Percentiles rank a stretch among this genome's conserved stretches.
phyloP scores from a whole-genome alignment of 768 basidiomycete species.

The Hysterangium stoloniferum region DNA sequence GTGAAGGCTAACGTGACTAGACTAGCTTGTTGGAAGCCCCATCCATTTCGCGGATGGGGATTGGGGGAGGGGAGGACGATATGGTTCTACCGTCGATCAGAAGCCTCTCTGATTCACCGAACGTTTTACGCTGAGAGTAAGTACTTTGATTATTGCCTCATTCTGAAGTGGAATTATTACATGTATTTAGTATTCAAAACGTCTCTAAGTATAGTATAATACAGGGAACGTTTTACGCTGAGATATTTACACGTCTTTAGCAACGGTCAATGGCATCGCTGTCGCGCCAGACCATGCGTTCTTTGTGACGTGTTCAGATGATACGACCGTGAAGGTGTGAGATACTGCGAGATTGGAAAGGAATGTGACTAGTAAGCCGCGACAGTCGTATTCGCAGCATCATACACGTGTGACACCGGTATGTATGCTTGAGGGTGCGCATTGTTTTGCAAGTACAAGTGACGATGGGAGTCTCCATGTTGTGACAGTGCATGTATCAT shows the following conservation, averaged over 20 bases:
- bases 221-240: too few relatives aligned
- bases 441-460: constrained; percentile 67
- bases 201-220: too few relatives aligned
- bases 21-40: constrained; percentile 71
- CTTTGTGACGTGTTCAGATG: constrained; percentile 42
- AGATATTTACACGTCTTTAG: constrained; percentile 80
- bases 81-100: constrained; percentile 40
- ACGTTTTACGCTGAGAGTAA: too few relatives aligned
- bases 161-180: too few relatives aligned
- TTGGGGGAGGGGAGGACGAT: constrained; percentile 33
- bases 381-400: constrained; percentile 61
- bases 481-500: constrained; percentile 70
- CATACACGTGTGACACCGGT: constrained; percentile 62
- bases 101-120: constrained; percentile 79
- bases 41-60: constrained; percentile 54
- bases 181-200: too few relatives aligned
- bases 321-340: constrained; percentile 35
- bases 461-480: constrained; percentile 34
- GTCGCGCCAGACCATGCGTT: constrained; percentile 93
- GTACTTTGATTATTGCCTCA: too few relatives aligned
- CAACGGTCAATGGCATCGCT: constrained; percentile 68
- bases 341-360: constrained; percentile 80
- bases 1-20: constrained; percentile 80
- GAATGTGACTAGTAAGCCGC: constrained; percentile 81
- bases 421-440: constrained; percentile 77